These are phyloP conservation scores for Phytopythium vexans DNA, from an alignment of 352 stramenopile genomes.

Conservation along the genomic window DNA sequence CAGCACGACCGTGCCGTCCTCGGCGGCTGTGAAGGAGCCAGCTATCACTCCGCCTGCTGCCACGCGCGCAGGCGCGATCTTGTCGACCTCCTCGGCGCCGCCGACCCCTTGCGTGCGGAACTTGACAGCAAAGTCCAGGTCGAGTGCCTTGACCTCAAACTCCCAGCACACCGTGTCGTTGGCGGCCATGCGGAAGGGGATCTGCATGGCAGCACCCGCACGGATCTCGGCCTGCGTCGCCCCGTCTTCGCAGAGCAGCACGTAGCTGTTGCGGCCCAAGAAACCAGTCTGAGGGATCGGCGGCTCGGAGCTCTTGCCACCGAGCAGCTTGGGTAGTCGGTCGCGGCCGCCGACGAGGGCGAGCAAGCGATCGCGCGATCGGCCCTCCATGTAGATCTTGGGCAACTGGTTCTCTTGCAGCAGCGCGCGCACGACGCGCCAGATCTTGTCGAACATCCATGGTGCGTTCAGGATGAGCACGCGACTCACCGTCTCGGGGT, in stretches of 20 bases:
- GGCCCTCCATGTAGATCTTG: constrained; percentile 61
- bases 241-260: constrained; percentile 67
- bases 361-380: constrained; percentile 43
- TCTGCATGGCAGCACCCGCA: constrained; percentile 47
- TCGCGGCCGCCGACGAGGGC: constrained; percentile 44
- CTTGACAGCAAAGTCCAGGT: constrained; percentile 71
- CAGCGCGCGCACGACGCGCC: constrained; percentile 45
- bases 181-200: constrained; percentile 64
- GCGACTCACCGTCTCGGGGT: constrained; percentile 56
- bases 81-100: constrained; percentile 57
- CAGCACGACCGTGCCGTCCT: constrained; percentile 68
- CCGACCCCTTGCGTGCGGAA: constrained; percentile 69
- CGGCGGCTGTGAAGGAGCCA: constrained; percentile 56
- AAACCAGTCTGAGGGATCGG: constrained; percentile 65
- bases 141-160: constrained; percentile 55
- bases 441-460: constrained; percentile 77
- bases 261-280: constrained; percentile 55
- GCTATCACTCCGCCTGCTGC: constrained; percentile 32
- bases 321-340: constrained; percentile 50
- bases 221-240: constrained; percentile 66
- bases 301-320: constrained; percentile 46
- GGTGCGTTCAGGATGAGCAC: constrained; percentile 58
- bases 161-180: constrained; percentile 82
- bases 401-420: constrained; percentile 60
- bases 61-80: constrained; percentile 38